phyloP scores from a whole-genome alignment of 2,329 filamentous ascomycete genomes.

The Neurospora crassa region DNA sequence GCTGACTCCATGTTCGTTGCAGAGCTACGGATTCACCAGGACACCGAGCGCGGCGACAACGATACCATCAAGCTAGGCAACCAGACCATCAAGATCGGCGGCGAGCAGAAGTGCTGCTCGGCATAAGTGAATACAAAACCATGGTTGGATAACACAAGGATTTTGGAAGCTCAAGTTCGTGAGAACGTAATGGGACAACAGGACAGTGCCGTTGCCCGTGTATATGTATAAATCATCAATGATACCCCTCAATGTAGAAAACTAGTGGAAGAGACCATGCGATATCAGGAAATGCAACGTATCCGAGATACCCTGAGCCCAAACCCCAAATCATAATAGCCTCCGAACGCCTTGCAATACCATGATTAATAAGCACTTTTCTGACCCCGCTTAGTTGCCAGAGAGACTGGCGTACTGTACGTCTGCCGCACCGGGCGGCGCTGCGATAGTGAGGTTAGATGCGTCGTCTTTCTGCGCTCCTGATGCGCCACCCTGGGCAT shows the following conservation, averaged over 20 bases:
- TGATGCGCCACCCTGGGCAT: constrained; percentile 15
- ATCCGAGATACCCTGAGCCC: constrained; percentile 6
- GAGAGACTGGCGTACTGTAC: constrained; percentile 78
- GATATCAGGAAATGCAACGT: constrained; percentile 6
- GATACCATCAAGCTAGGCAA: constrained; percentile 68
- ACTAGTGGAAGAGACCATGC: constrained; percentile 10
- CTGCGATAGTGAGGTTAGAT: constrained; percentile 45
- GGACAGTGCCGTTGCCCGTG: constrained; percentile 13
- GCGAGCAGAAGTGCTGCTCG: constrained; percentile 22
- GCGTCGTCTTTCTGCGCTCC: constrained; percentile 19
- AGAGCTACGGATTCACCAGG: constrained; percentile 83
- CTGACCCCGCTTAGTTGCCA: constrained; percentile 36
- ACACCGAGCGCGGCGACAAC: constrained; percentile 89
- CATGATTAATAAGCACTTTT: constrained; percentile 10
- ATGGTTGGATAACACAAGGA: neutral
- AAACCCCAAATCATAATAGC: constrained; percentile 1
- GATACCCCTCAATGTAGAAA: constrained; percentile 20
- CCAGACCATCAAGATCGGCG: constrained; percentile 23
- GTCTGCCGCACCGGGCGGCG: constrained; percentile 70
- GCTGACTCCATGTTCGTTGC: constrained; percentile 2
- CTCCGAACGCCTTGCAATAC: constrained; percentile 18
- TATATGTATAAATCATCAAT: constrained; percentile 16
- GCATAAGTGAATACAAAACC: neutral
- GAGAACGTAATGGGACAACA: constrained; percentile 2
- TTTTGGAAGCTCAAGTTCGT: neutral